These are phyloP conservation scores for Trypanosoma rangeli DNA, from an alignment of 208 protist genomes.

Conservation along the genomic window DNA sequence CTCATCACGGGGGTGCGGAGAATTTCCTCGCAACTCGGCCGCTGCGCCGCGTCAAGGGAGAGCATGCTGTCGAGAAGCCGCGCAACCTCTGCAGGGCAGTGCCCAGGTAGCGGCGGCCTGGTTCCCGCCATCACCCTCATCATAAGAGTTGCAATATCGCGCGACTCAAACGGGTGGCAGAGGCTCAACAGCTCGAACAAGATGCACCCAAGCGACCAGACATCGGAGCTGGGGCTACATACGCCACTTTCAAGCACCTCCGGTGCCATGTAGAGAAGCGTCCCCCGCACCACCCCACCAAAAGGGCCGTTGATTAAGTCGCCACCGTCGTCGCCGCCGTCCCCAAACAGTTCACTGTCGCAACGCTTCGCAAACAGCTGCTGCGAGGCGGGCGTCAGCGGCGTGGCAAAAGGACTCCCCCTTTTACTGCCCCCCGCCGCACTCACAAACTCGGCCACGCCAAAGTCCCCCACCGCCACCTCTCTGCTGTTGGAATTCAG, in stretches of 20 bases:
- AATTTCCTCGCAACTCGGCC: constrained; percentile 71
- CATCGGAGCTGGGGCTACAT: constrained; percentile 72
- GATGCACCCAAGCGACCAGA: constrained; percentile 93
- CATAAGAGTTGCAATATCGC: constrained; percentile 70
- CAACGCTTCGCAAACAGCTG: constrained; percentile 9
- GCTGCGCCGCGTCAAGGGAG: constrained; percentile 38
- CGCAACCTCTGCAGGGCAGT: constrained; percentile 60
- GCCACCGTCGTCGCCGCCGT: neutral
- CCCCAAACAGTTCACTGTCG: neutral
- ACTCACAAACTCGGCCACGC: constrained; percentile 69
- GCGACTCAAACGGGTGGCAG: constrained; percentile 82
- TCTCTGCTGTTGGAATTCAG: constrained; percentile 42
- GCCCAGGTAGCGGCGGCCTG: constrained; percentile 59
- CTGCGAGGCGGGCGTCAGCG: constrained; percentile 14
- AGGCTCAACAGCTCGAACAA: constrained; percentile 88
- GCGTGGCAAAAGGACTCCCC: neutral
- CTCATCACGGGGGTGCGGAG: constrained; percentile 52
- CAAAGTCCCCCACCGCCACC: constrained; percentile 88
- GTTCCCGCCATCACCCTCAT: constrained; percentile 74
- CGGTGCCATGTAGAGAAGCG: constrained; percentile 95
- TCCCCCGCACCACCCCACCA: constrained; percentile 83
- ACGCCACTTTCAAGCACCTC: constrained; percentile 85
- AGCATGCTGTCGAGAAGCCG: constrained; percentile 70
- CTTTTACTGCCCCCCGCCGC: neutral
- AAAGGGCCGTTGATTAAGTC: constrained; percentile 18